phyloP scores from a whole-genome alignment of 2,329 filamentous ascomycete species.

The Escovopsis sp. region DNA sequence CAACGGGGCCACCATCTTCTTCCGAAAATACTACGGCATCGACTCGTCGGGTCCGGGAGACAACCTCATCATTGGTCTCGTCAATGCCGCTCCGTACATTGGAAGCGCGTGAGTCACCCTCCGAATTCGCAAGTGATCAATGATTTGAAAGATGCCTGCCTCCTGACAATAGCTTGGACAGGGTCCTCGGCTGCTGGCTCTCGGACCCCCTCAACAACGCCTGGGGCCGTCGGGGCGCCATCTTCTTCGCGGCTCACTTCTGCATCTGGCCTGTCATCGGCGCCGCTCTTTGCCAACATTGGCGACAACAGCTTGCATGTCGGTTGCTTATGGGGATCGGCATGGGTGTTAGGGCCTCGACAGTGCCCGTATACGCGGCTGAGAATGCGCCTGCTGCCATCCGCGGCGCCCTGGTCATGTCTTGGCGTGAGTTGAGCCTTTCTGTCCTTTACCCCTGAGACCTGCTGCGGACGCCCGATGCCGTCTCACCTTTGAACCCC shows the following conservation, averaged over 20 bases:
- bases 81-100: conserved; percentile 44
- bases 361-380: conserved; percentile 59
- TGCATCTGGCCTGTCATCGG: conserved; percentile 50
- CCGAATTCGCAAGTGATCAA: too few relatives aligned
- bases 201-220: conserved; percentile 45
- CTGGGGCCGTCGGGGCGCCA: conserved; percentile 32
- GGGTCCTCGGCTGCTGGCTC: conserved; percentile 43
- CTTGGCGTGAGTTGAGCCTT: conserved; percentile 35
- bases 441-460: too few relatives aligned
- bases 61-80: conserved; percentile 43
- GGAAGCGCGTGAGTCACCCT: conserved; percentile 25
- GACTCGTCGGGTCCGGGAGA: conserved; percentile 17
- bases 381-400: conserved; percentile 56
- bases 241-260: conserved; percentile 63
- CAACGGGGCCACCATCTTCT: conserved; percentile 48
- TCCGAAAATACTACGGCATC: conserved; percentile 32
- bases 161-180: conserved; percentile 6
- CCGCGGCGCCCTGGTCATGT: conserved; percentile 66
- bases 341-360: conserved; percentile 51
- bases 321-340: conserved; percentile 56
- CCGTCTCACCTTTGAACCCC: background rate
- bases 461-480: too few relatives aligned
- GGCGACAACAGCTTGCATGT: conserved; percentile 52
- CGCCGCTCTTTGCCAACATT: conserved; percentile 49
- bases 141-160: background rate